These are phyloP conservation scores for Annulohypoxylon bovei DNA, from an alignment of 495 filamentous ascomycete genomes.

Conservation along the genomic window DNA sequence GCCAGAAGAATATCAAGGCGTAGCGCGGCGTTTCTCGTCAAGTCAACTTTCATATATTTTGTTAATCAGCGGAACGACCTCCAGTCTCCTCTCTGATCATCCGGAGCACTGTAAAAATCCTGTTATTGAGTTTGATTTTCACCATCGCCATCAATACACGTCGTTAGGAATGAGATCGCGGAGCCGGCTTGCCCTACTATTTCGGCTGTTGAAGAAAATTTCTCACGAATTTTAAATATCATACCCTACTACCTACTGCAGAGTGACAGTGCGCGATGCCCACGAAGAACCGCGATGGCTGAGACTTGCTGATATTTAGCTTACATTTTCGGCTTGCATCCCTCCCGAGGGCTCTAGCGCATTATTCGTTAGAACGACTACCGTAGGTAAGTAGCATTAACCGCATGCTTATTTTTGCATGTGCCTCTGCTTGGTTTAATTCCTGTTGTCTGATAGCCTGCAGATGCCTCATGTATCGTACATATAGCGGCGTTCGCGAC, in stretches of 20 bases:
- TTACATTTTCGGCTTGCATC: constrained; percentile 24
- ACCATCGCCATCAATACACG: not conserved
- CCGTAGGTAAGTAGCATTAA: not conserved
- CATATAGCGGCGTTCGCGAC: not conserved
- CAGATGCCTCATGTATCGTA: constrained; percentile 16
- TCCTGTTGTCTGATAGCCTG: constrained; percentile 11
- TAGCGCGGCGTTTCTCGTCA: constrained; percentile 7
- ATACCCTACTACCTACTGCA: not conserved
- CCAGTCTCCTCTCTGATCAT: constrained; percentile 2
- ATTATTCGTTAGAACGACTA: constrained; percentile 5
- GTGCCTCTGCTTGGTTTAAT: constrained; percentile 22
- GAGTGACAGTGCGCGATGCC: constrained; percentile 23
- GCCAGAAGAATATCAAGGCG: constrained; percentile 13
- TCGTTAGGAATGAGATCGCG: not conserved
- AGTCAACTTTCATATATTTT: constrained; percentile 5
- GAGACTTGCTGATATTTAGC: constrained; percentile 23
- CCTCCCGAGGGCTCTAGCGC: constrained; percentile 10
- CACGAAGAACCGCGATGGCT: constrained; percentile 32
- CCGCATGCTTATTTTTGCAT: constrained; percentile 9
- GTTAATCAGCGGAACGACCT: constrained; percentile 12
- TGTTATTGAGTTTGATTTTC: not conserved
- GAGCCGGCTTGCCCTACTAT: constrained; percentile 6
- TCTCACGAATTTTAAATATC: constrained; percentile 10
- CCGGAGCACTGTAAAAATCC: not conserved
- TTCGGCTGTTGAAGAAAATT: constrained; percentile 18